Evolutionary conservation across 2,329 filamentous ascomycete genomes (phyloP).

Genomic region (Periconia macrospinosa): DNA sequence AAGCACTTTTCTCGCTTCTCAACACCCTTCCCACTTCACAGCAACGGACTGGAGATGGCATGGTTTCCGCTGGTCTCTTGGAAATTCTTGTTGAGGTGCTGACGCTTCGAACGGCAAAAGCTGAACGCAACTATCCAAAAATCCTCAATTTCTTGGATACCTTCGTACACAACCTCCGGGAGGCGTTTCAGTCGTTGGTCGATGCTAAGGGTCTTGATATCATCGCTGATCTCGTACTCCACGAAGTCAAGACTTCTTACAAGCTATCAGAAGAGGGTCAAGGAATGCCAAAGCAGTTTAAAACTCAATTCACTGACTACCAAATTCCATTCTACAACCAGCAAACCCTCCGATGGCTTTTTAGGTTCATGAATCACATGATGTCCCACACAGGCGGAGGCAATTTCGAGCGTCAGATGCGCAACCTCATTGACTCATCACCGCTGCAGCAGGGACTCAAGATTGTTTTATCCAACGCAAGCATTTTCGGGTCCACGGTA

Average conservation of each 20-base stretch:
- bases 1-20: slow-evolving; percentile 84
- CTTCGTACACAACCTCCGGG: slow-evolving; percentile 81
- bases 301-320: slow-evolving; percentile 86
- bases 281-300: slow-evolving; percentile 72
- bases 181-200: slow-evolving; percentile 82
- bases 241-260: slow-evolving; percentile 73
- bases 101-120: slow-evolving; percentile 76
- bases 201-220: slow-evolving; percentile 81
- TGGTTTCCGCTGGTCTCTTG: slow-evolving; percentile 87
- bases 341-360: slow-evolving; percentile 87
- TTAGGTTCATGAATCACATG: slow-evolving; percentile 96
- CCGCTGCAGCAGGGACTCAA: slow-evolving; percentile 78
- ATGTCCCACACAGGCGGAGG: slow-evolving; percentile 78
- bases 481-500: slow-evolving; percentile 83
- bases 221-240: slow-evolving; percentile 84
- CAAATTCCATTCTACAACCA: slow-evolving; percentile 91
- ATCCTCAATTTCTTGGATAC: slow-evolving; percentile 86
- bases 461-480: slow-evolving; percentile 77
- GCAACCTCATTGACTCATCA: slow-evolving; percentile 93
- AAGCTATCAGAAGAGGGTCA: slow-evolving; percentile 67
- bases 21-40: slow-evolving; percentile 74
- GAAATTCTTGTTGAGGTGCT: slow-evolving; percentile 89
- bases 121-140: slow-evolving; percentile 80
- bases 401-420: slow-evolving; percentile 84
- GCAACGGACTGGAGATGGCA: slow-evolving; percentile 74